A percentile compares a stretch with the other conserved stretches of the same genome.
Conservation (phyloP, 23 red algal species). For the Gracilaria gracilis region DNA sequence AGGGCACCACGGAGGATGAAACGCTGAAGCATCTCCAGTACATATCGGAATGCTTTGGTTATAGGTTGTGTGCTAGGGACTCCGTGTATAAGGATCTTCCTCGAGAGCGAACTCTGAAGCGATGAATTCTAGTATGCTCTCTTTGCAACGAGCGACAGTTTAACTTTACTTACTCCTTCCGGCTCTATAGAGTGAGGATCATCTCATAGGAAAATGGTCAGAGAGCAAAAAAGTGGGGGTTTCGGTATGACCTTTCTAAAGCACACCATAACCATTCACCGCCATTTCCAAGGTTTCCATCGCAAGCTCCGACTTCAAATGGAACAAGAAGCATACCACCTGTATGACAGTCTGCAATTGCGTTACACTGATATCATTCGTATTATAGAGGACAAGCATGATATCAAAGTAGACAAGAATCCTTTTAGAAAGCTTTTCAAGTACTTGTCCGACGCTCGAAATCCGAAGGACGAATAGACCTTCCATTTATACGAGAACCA, state of each 20-base stretch:
- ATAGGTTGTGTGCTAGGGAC: not conserved
- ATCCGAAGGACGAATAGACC: conserved; percentile 10
- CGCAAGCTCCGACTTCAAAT: not conserved
- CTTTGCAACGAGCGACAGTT: not conserved
- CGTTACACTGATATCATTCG: conserved; percentile 11
- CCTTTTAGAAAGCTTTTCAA: not conserved
- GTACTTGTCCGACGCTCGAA: not conserved
- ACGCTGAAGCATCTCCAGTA: conserved; percentile 10
- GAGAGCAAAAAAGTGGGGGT: not conserved
- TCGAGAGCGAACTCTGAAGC: not conserved
- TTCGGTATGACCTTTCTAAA: conserved; percentile 7
- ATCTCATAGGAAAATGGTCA: too few relatives aligned
- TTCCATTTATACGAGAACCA: not conserved
- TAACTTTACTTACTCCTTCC: not conserved
- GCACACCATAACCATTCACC: conserved; percentile 4
- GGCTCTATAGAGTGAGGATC: not conserved
- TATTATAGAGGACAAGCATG: conserved; percentile 9
- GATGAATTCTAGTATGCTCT: not conserved
- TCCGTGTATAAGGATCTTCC: not conserved
- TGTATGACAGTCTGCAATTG: conserved; percentile 2
- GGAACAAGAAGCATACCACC: not conserved
- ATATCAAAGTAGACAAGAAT: not conserved
- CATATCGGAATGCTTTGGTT: conserved; percentile 16
- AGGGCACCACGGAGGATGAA: not conserved
- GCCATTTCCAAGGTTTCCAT: not conserved